Base-by-base conservation (phyloP, 2,329 filamentous ascomycete genomes). In the Hypoxylon sp. region DNA sequence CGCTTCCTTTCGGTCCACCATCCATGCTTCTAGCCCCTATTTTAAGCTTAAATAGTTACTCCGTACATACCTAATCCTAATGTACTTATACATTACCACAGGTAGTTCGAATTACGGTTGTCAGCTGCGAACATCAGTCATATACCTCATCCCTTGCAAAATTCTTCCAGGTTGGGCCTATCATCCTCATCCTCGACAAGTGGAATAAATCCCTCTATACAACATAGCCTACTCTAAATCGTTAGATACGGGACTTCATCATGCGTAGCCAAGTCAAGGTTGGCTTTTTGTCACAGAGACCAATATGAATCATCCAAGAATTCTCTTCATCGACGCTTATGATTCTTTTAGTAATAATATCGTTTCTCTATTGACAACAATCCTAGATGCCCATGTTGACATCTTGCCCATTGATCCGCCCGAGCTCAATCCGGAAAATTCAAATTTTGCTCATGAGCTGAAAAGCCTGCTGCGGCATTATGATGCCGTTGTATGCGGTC, bases 311-410 rank as follows among this genome's bases (percentile, higher is more conserved):
- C 73, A 72, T 43, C 75, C 76, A 68, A 82, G 82, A 65, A 91
- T 98, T 67, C 87, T 98, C 68, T 97, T 97, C 80, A 85, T 99
- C 71, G 96, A 98, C 78, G 94, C 95, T 67, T 97, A 97, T 80
- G 96, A 99, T 81, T 97, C 94, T 43, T 99, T 97, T 80, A 93
- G 94, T 59, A 94, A 97, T 81, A 98, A 97, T 81, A 96, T 98
- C 74, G 89, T 96, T 56, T 90, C 92, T 5, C 87, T 97, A 32
- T 84, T 98, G 48, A 87, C 91, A 71, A 88, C 90, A 3, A 84
- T 88, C 2, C 84, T 97, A 7, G 81, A 85, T 63, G 91, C 87
- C 19, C 83, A 89, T 14, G 90, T 97, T 32, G 86, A 87, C 47
- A 87, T 91, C 45, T 83, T 97, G 63, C 88, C 87, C 68, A 94